Evolutionary conservation across 1,284 basidiomycete species (phyloP).

Genomic region (Cryptococcus sp.): DNA sequence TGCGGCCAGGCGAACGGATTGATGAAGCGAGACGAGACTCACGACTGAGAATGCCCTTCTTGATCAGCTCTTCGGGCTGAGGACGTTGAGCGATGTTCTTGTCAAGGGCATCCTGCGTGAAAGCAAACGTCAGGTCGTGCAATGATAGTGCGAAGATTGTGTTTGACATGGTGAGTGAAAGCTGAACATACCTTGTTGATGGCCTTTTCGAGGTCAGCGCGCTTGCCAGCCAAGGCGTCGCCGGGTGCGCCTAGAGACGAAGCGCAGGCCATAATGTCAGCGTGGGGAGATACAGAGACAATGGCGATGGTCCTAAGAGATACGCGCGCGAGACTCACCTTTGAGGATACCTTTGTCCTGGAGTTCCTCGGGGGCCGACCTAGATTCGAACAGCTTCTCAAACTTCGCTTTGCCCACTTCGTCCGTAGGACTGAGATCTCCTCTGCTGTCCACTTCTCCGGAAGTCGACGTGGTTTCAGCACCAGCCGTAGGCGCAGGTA

Average conservation of each 20-base stretch:
- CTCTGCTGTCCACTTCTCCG: conserved; percentile 37
- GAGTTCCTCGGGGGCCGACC: conserved; percentile 66
- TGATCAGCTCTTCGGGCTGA: conserved; percentile 67
- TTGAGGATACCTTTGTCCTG: conserved; percentile 75
- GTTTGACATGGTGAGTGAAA: background rate
- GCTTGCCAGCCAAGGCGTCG: conserved; percentile 70
- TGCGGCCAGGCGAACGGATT: background rate
- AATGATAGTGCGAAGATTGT: background rate
- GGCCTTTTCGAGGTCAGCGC: conserved; percentile 65
- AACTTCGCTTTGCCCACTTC: conserved; percentile 55
- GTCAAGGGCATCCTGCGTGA: conserved; percentile 66
- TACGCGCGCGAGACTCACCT: conserved; percentile 54
- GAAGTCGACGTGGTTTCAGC: conserved; percentile 6
- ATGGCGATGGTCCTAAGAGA: background rate
- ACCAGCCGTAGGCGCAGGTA: conserved; percentile 28
- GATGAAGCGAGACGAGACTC: conserved; percentile 26
- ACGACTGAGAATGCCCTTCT: conserved; percentile 69
- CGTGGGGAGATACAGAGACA: too few relatives aligned
- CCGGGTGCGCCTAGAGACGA: conserved; percentile 53
- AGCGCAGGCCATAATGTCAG: too few relatives aligned
- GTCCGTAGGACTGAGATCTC: conserved; percentile 42
- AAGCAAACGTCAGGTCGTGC: background rate
- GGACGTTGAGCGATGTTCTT: conserved; percentile 67
- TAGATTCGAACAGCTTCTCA: conserved; percentile 62
- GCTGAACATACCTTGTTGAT: conserved; percentile 64